phyloP scores from a whole-genome alignment of 2,329 filamentous ascomycete genomes.

The Trichophyton verrucosum region DNA sequence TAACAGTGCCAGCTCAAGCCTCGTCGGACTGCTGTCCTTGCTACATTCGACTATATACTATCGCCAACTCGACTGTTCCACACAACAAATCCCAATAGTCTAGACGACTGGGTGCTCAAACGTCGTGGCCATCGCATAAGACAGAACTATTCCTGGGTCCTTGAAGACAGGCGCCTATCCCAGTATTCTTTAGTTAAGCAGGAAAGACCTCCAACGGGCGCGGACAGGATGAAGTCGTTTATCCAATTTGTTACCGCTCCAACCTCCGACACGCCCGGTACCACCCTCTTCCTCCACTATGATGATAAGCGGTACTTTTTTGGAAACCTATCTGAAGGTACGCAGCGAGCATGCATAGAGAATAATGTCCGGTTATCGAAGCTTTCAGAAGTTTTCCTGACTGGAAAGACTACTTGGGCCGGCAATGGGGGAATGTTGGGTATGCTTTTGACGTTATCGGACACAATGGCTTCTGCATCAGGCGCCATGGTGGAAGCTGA shows the following conservation, averaged over 20 bases:
- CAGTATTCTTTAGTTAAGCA: neutral
- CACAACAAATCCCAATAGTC: neutral
- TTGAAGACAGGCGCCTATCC: neutral
- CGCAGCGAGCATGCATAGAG: slow-evolving; percentile 63
- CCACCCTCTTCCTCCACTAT: slow-evolving; percentile 64
- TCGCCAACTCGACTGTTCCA: neutral
- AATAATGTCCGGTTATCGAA: slow-evolving; percentile 53
- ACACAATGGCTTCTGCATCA: slow-evolving; percentile 42
- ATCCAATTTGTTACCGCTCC: slow-evolving; percentile 69
- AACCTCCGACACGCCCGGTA: slow-evolving; percentile 77
- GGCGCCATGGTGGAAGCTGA: slow-evolving; percentile 26
- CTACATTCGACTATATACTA: neutral
- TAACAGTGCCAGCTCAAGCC: neutral
- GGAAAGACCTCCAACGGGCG: neutral
- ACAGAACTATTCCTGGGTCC: slow-evolving; percentile 2
- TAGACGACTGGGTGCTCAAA: neutral
- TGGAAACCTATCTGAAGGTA: slow-evolving; percentile 70
- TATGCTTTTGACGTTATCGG: slow-evolving; percentile 71
- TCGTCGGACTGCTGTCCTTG: neutral
- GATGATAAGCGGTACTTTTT: slow-evolving; percentile 75
- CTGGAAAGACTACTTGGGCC: slow-evolving; percentile 62
- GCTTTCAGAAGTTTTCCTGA: slow-evolving; percentile 68
- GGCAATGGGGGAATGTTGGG: slow-evolving; percentile 73
- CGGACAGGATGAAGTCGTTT: slow-evolving; percentile 53
- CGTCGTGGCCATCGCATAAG: neutral